Percentiles rank a stretch among this genome's conserved stretches.
Evolutionary conservation across 1,284 basidiomycete species (phyloP).

Genomic region (Chalciporus sp.): DNA sequence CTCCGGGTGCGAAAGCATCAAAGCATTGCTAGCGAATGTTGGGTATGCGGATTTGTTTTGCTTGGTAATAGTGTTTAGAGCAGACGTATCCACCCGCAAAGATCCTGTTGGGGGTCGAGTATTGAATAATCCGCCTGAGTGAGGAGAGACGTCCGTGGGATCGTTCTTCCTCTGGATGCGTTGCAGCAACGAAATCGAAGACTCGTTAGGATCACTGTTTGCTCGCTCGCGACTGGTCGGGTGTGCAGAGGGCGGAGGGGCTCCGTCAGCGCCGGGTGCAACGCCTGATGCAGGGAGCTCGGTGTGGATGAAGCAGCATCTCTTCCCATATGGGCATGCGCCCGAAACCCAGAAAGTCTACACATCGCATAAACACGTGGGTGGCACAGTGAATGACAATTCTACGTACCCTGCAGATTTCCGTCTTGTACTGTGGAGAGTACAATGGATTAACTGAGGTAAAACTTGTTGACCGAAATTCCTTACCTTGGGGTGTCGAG

Average conservation of each 20-base stretch:
- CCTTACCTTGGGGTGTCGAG: slow-evolving; percentile 83
- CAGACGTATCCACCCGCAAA: slow-evolving; percentile 71
- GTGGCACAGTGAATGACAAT: slow-evolving; percentile 10
- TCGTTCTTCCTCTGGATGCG: slow-evolving; percentile 72
- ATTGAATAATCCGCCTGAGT: slow-evolving; percentile 49
- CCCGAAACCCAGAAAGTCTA: slow-evolving; percentile 92
- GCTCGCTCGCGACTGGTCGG: slow-evolving; percentile 68
- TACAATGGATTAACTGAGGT: slow-evolving; percentile 14
- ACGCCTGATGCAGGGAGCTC: slow-evolving; percentile 68
- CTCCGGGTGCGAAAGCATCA: slow-evolving; percentile 65
- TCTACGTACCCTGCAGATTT: slow-evolving; percentile 78
- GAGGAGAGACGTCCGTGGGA: slow-evolving; percentile 47
- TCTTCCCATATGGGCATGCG: slow-evolving; percentile 86
- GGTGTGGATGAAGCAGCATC: slow-evolving; percentile 90
- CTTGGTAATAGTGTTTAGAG: slow-evolving; percentile 60
- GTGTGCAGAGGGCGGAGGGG: slow-evolving; percentile 49
- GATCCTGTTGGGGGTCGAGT: slow-evolving; percentile 64
- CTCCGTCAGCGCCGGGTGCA: slow-evolving; percentile 51
- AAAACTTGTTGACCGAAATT: slow-evolving; percentile 5
- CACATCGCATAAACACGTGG: slow-evolving; percentile 17
- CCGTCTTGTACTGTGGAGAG: slow-evolving; percentile 78
- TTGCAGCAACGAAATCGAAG: slow-evolving; percentile 67
- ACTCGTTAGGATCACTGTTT: slow-evolving; percentile 77
- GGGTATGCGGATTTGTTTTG: slow-evolving; percentile 86
- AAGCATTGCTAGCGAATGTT: slow-evolving; percentile 71